Evolutionary conservation across 177 flowering plant genomes (phyloP).

Genomic region (Vitis hybrid): DNA sequence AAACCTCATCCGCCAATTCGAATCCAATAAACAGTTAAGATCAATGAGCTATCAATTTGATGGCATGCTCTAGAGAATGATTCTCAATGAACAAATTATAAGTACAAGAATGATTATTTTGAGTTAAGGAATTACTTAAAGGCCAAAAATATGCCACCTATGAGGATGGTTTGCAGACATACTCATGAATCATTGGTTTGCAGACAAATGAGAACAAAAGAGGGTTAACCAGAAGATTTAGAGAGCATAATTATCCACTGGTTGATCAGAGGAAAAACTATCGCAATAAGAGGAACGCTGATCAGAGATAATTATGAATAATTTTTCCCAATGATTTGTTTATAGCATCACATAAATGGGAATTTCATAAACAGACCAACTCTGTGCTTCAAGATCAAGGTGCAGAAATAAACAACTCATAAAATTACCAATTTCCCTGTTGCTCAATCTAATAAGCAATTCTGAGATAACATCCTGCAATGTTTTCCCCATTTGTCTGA

Average conservation of each 20-base stretch:
- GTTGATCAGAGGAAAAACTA: neutral
- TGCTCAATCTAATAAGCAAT: slow-evolving; percentile 57
- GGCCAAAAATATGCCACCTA: neutral
- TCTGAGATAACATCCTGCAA: slow-evolving; percentile 72
- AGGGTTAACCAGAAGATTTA: neutral
- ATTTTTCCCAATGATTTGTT: neutral
- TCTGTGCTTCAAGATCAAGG: neutral
- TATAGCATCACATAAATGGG: neutral
- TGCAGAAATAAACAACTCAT: neutral
- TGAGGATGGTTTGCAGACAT: too few species aligned
- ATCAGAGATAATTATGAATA: neutral
- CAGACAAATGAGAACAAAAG: neutral
- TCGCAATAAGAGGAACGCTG: neutral
- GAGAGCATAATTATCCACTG: neutral
- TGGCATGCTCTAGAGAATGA: neutral
- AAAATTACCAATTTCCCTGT: slow-evolving; percentile 69
- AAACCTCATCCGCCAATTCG: neutral
- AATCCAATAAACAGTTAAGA: neutral
- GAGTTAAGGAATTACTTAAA: neutral
- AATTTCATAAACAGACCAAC: neutral
- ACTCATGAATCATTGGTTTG: too few species aligned
- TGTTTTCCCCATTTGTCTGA: slow-evolving; percentile 62
- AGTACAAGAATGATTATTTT: neutral
- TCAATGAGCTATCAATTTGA: neutral
- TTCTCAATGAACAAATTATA: neutral